Percentiles rank a stretch among this genome's conserved stretches.
These are phyloP conservation scores for Mallotus repandus DNA, from an alignment of 441 rosid genomes.

Conservation along the genomic window DNA sequence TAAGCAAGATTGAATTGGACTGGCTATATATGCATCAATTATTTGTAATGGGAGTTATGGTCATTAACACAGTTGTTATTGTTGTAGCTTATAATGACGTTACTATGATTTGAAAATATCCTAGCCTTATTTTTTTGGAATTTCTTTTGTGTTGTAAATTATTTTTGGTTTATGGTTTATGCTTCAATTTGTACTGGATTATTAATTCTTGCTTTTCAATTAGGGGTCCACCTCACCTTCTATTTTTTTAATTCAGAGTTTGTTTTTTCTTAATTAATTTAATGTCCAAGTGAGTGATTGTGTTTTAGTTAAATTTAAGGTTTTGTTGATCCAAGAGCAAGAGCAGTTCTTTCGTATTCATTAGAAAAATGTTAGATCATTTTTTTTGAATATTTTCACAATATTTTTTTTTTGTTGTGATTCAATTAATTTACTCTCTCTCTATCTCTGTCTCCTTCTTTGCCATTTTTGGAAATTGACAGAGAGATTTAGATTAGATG, in stretches of 20 bases:
- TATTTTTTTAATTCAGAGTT: neutral
- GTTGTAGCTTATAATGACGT: no score
- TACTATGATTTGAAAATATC: no score
- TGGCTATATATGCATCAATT: neutral
- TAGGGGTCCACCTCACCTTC: no score
- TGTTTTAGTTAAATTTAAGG: neutral
- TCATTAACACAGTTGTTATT: neutral
- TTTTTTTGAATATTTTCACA: neutral
- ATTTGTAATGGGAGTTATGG: neutral
- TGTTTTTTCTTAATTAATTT: neutral
- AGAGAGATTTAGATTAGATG: no score
- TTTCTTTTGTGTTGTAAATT: no score
- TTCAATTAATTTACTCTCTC: neutral
- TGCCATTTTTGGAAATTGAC: no score
- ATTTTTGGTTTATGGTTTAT: no score
- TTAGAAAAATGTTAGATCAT: neutral
- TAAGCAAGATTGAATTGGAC: neutral
- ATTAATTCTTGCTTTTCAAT: no score
- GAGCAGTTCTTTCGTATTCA: neutral
- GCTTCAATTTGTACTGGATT: no score
- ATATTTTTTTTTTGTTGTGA: no score
- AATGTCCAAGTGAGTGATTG: neutral
- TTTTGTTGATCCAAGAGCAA: constrained; percentile 2
- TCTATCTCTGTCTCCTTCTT: no score
- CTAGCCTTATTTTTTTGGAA: no score